Conservation (phyloP, 2,329 filamentous ascomycete species). For the Periconia macrospinosa region DNA sequence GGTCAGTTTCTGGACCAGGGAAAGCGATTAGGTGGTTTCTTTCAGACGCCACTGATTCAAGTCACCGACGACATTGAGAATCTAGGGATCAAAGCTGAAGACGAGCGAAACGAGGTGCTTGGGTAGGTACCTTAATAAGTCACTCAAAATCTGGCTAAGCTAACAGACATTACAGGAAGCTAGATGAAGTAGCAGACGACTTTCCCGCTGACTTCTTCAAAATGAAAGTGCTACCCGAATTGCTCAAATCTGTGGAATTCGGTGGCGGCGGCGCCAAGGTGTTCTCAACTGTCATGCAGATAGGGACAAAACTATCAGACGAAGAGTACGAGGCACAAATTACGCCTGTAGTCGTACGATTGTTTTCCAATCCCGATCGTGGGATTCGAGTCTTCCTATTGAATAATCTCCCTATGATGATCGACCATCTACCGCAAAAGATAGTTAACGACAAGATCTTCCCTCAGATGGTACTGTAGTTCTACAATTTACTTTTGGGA, state of each 20-base stretch:
- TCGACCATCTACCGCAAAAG: slow-evolving; percentile 84
- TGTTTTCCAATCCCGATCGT: slow-evolving; percentile 89
- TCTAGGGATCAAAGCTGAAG: slow-evolving; percentile 81
- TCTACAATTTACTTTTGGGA: neutral
- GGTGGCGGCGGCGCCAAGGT: slow-evolving; percentile 93
- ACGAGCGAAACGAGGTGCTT: slow-evolving; percentile 82
- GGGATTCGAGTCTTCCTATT: slow-evolving; percentile 88
- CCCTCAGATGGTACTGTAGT: slow-evolving; percentile 71
- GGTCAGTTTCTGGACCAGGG: slow-evolving; percentile 90
- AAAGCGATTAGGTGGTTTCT: slow-evolving; percentile 78
- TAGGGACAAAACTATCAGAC: slow-evolving; percentile 79
- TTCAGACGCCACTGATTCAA: slow-evolving; percentile 89
- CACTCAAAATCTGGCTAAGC: neutral
- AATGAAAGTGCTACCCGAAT: slow-evolving; percentile 90
- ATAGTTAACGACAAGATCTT: slow-evolving; percentile 96
- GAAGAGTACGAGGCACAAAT: slow-evolving; percentile 88
- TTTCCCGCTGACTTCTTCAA: slow-evolving; percentile 99
- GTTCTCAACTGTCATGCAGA: slow-evolving; percentile 85
- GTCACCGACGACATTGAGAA: slow-evolving; percentile 92
- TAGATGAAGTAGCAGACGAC: slow-evolving; percentile 86
- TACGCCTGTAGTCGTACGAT: slow-evolving; percentile 80
- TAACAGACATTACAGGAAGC: slow-evolving; percentile 55
- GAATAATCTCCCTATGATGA: slow-evolving; percentile 87
- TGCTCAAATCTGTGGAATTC: slow-evolving; percentile 99
- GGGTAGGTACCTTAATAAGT: slow-evolving; percentile 53